Conservation (phyloP, 2,329 filamentous ascomycete species). For the Ceratocystis colombiana region DNA sequence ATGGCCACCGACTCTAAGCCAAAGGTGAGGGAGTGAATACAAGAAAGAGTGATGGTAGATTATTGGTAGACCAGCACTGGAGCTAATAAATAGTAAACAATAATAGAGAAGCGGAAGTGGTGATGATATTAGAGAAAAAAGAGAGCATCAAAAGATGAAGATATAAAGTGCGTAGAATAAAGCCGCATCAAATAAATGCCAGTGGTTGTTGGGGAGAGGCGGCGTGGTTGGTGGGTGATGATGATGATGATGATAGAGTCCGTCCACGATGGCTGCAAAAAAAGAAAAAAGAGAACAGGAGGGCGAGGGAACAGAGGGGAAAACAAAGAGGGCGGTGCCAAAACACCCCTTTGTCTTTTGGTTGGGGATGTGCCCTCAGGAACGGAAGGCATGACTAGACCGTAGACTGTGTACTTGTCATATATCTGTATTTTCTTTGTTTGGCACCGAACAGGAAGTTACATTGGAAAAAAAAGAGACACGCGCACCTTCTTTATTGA, state of each 20-base stretch:
- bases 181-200: slow-evolving; percentile 8
- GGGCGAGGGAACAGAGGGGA: not conserved
- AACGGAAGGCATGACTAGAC: not conserved
- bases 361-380: slow-evolving; percentile 8
- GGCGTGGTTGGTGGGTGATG: not conserved
- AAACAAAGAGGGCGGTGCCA: not conserved
- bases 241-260: slow-evolving; percentile 14
- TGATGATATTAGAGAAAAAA: slow-evolving; percentile 9
- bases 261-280: slow-evolving; percentile 1
- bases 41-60: not conserved
- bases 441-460: not conserved
- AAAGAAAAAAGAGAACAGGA: not conserved
- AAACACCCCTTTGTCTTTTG: not conserved
- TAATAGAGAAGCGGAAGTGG: slow-evolving; percentile 15
- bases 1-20: slow-evolving; percentile 3
- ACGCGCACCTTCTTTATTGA: not conserved
- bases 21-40: not conserved
- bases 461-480: not conserved
- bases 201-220: not conserved
- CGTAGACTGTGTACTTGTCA: not conserved
- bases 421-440: not conserved
- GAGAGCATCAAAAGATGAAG: slow-evolving; percentile 11
- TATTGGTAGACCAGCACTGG: not conserved
- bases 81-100: slow-evolving; percentile 12
- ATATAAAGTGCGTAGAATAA: slow-evolving; percentile 1